Base-by-base conservation (phyloP, 2,329 filamentous ascomycete species). In the Hortaea werneckii region DNA sequence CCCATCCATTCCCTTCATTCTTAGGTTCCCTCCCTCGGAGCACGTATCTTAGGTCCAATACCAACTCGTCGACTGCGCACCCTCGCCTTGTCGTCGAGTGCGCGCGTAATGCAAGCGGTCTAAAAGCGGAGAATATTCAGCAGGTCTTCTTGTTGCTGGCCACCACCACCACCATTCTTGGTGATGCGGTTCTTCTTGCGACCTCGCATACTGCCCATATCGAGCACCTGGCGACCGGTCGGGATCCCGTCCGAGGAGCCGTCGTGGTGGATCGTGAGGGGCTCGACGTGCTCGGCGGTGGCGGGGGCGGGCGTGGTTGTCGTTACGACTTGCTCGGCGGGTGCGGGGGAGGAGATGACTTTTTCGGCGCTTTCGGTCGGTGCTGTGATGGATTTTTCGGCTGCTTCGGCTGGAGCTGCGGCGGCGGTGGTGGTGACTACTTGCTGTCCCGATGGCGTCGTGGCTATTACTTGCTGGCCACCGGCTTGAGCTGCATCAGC, bases 201-300 rank as follows among this genome's bases (percentile, higher is more conserved):
- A 28, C 54, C 55, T 39, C 55, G 50, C 37, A 57, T 41, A 35
- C 52, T 53, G 46, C 50, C 50, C 35, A 50, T 53, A 30, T 54
- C 54, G 39, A 35, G 9, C 37, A 45, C 47, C 46, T 53, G 32
- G 37, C 45, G 50, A 43, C 51, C 52, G 28, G 51, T 52, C 11
- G 40, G 43, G 34, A 32, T 39, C 34, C 40, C 40, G 39, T 54
- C 52, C 12, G 10, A 30, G 29, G 48, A 46, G 40, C 52, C 52
- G 40, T 55, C 52, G 45, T 50, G 49, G 20, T 50, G 50, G 9
- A 30, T 51, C 9, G 46, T 42, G n/a, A 54, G 50, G 39, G 47
- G 40, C 40, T 50, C 52, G 40, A 27, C 37, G 11, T 41, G 12
- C 11, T 12, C 42, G 13, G 40, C 37, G 30, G 43, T 30, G 2